Conservation (phyloP, 2,329 filamentous ascomycete genomes). For the Fusarium veterinarium region DNA sequence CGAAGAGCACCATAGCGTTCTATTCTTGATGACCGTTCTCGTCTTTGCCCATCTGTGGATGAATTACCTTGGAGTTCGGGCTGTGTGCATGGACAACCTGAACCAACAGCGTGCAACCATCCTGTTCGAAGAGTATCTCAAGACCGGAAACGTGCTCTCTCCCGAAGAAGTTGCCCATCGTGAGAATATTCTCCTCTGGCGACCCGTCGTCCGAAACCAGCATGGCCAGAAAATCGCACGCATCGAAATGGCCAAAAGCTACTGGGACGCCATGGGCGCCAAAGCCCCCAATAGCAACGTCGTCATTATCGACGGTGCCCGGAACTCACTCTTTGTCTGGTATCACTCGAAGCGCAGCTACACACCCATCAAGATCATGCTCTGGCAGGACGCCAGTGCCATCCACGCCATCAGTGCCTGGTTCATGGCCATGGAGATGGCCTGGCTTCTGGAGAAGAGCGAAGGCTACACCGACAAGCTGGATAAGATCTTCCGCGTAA, state of each 20-base stretch:
- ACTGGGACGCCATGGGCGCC: conserved; percentile 51
- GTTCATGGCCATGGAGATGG: conserved; percentile 53
- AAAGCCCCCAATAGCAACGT: conserved; percentile 29
- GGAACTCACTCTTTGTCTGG: conserved; percentile 47
- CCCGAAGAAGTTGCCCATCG: conserved; percentile 73
- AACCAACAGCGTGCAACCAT: conserved; percentile 90
- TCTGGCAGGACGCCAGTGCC: conserved; percentile 47
- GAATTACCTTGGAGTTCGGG: conserved; percentile 87
- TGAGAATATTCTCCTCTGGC: conserved; percentile 71
- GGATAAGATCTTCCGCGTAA: conserved; percentile 30
- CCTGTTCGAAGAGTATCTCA: conserved; percentile 71
- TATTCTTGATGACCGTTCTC: conserved; percentile 76
- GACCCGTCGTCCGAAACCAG: conserved; percentile 46
- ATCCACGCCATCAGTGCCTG: conserved; percentile 50
- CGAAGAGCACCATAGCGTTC: conserved; percentile 77
- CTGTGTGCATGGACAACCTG: conserved; percentile 84
- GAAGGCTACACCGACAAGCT: conserved; percentile 37
- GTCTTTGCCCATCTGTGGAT: conserved; percentile 82
- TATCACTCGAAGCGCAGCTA: conserved; percentile 32
- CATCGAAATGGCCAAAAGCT: conserved; percentile 57
- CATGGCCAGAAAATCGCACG: conserved; percentile 43
- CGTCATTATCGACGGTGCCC: conserved; percentile 46
- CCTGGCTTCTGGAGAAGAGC: conserved; percentile 47
- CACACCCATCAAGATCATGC: conserved; percentile 51
- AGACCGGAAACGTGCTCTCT: conserved; percentile 63